These are phyloP conservation scores for Podospora comata DNA, from an alignment of 495 filamentous ascomycete genomes.

Conservation along the genomic window DNA sequence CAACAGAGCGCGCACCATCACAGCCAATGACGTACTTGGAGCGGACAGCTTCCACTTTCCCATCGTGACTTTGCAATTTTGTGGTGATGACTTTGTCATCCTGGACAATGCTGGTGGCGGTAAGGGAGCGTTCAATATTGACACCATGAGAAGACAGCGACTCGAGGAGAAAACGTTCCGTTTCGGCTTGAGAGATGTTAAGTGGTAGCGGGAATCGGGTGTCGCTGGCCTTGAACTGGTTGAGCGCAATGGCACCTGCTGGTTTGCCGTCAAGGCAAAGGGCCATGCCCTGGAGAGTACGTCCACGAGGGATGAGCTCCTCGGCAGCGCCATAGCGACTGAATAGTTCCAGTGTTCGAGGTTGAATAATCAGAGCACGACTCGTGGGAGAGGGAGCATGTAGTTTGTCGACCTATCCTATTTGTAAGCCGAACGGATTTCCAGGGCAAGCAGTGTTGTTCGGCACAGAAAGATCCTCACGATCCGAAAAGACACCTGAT, in stretches of 20 bases:
- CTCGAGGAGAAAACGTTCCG: conserved; percentile 40
- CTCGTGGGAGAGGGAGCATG: conserved; percentile 17
- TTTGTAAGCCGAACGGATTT: neutral
- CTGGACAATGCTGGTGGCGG: neutral
- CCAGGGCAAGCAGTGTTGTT: neutral
- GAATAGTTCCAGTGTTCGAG: conserved; percentile 46
- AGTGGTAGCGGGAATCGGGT: conserved; percentile 39
- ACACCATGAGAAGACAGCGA: conserved; percentile 32
- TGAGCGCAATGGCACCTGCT: conserved; percentile 24
- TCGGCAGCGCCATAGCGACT: conserved; percentile 41
- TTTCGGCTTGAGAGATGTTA: conserved; percentile 42
- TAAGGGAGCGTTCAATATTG: conserved; percentile 36
- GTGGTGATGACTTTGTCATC: neutral
- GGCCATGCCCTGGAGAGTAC: conserved; percentile 28
- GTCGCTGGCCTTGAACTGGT: conserved; percentile 32
- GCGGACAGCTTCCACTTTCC: neutral
- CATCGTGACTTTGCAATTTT: neutral
- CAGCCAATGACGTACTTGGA: neutral
- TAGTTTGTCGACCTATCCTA: neutral
- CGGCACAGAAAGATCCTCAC: neutral
- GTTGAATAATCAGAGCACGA: conserved; percentile 44
- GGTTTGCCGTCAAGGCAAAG: conserved; percentile 35
- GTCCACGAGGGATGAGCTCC: conserved; percentile 29
- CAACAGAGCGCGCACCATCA: neutral
- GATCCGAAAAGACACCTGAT: neutral